Base-by-base conservation (phyloP, 495 filamentous ascomycete species). In the Daldinia grandis region DNA sequence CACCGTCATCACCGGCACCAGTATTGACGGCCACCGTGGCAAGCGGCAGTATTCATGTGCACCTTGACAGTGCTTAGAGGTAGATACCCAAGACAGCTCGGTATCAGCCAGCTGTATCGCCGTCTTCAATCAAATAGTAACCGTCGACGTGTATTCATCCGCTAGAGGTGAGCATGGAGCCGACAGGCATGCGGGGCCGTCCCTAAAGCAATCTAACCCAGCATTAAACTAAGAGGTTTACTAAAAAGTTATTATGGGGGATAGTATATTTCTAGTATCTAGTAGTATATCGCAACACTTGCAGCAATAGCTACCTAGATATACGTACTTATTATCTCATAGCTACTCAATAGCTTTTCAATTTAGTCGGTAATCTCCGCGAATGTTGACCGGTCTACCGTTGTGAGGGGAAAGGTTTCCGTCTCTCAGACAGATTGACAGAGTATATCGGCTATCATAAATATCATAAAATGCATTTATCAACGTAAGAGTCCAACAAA, bases 1-100 rank as follows among this genome's bases (percentile, higher is more conserved):
- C n/a, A n/a, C n/a, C n/a, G n/a, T 24, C 1, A 15, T 37, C 1
- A 27, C 38, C 5, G 15, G 40, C 31, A 15, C 12, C 14, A 25
- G 64, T 66, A 53, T 63, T 24, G 53, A 69, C 17, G 51, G 54
- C 25, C n/a, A 17, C n/a, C 35, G 55, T 64, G 56, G 64, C 69
- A 56, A 67, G 61, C 25, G 58, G 58, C 51, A 54, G 63, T 21
- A 55, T 62, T 56, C 19, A 62, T 28, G 15, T 53, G 12, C 30
- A 25, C 17, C 27, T 53, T 30, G 21, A 53, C 15, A 6, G 3
- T 51, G 24, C 15, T 15, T 28, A 51, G 40, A 44, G 40, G 7
- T 10, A 47, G n/a, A 21, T 12, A 17, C 49, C 27, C n/a, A 21
- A 47, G 42, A 24, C 49, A 53, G 7, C 14, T 53, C 27, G 24